Evolutionary conservation across 306 rosid genomes (phyloP).

Genomic region (Sphenostylis stenocarpa): DNA sequence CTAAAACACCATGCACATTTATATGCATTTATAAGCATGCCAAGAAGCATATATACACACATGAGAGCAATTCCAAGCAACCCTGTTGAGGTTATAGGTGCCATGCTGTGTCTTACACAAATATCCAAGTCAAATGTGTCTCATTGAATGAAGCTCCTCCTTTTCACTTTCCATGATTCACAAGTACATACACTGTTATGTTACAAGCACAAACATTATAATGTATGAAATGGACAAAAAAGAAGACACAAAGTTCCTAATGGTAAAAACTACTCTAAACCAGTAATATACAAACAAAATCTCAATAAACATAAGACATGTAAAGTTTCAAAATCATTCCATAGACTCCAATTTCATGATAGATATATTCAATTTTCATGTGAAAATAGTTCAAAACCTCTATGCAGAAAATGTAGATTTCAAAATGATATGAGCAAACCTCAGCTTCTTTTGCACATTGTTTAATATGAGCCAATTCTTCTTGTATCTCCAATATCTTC

Average conservation of each 20-base stretch:
- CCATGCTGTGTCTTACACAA: neutral
- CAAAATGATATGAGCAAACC: conserved; percentile 43
- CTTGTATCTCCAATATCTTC: conserved; percentile 58
- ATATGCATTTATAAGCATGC: neutral
- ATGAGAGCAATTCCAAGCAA: neutral
- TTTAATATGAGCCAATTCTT: conserved; percentile 47
- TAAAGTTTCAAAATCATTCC: conserved; percentile 3
- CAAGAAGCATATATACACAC: neutral
- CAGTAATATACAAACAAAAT: neutral
- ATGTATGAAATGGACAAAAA: neutral
- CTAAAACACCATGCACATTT: neutral
- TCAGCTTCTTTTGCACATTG: conserved; percentile 59
- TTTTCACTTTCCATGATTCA: neutral
- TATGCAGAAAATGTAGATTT: conserved; percentile 11
- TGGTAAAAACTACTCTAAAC: neutral
- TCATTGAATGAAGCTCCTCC: neutral
- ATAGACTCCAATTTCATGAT: neutral
- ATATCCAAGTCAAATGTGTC: neutral
- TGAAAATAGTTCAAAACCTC: neutral
- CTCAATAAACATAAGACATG: neutral
- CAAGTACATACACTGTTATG: neutral
- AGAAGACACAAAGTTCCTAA: neutral
- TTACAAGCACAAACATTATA: neutral
- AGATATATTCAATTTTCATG: neutral
- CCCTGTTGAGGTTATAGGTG: neutral